These are phyloP conservation scores for Biscogniauxia sp. DNA, from an alignment of 2,329 filamentous ascomycete species.

Conservation along the genomic window DNA sequence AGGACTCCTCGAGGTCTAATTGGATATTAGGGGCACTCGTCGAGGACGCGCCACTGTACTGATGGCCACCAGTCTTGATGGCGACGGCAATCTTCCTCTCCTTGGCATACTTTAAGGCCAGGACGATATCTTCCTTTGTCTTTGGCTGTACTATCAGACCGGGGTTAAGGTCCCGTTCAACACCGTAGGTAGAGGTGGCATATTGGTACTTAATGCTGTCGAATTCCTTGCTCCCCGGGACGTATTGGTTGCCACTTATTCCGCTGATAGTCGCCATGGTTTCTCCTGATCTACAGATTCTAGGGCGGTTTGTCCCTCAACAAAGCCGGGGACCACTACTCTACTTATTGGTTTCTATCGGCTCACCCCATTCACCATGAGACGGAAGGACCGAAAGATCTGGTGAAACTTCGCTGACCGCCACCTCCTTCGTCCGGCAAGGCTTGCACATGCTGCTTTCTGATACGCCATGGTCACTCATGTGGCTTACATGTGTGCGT, in stretches of 20 bases:
- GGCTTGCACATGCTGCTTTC: not conserved
- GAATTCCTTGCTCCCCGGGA: conserved; percentile 23
- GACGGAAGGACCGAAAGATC: no score
- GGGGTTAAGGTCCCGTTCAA: conserved; percentile 43
- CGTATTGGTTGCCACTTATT: conserved; percentile 24
- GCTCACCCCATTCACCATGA: not conserved
- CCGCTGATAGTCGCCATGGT: conserved; percentile 25
- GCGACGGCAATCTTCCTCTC: conserved; percentile 41
- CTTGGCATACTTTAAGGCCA: conserved; percentile 40
- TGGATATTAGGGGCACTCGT: conserved; percentile 44
- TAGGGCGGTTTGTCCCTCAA: not conserved
- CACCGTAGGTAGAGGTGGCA: conserved; percentile 41
- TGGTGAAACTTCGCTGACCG: not conserved
- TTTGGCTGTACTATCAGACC: conserved; percentile 43
- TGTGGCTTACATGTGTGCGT: not conserved
- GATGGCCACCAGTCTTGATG: conserved; percentile 46
- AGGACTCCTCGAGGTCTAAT: conserved; percentile 42
- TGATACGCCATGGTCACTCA: not conserved
- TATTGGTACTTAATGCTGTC: conserved; percentile 39
- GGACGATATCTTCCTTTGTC: conserved; percentile 41
- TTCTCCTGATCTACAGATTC: not conserved
- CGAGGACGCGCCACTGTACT: conserved; percentile 49
- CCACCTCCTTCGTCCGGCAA: not conserved
- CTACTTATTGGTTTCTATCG: not conserved
- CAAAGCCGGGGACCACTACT: not conserved